Evolutionary conservation across 2,329 filamentous ascomycete species (phyloP), one percentile per base, ranked within the genome.

Genomic region (Calonectria fujianensis): DNA sequence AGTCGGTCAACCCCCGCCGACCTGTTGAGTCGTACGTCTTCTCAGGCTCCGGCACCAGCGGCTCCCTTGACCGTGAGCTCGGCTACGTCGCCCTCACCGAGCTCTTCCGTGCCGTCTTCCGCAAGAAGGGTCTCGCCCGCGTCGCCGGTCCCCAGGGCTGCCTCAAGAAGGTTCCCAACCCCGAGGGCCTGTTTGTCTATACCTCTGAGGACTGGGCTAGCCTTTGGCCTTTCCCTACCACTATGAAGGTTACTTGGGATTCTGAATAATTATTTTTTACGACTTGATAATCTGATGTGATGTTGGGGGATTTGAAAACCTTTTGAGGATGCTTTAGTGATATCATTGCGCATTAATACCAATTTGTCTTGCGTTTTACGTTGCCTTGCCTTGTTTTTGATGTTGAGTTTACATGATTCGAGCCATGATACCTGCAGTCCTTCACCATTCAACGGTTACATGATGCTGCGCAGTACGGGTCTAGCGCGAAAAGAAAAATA

Each of bases 41-140:
- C 82, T 92, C 93, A 77, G 91, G 91, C 16, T 86, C 89, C 0
- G 93, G 93, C 0, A 89, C 92, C 6, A 91, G 94, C 79, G 86
- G 89, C 3, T 92, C 90, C 74, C 86, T 95, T 0, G 93, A 93
- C 1, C 87, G 88, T 32, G 90, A 92, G 20, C 88, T 90, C 16
- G 91, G 89, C 81, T 88, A 92, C 75, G 87, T 91, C 2, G 93
- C 91, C 0, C 85, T 96, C 73, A 90, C 91, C 0, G 90, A 93
- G 76, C 93, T 95, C 87, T 90, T 95, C 83, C 90, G 93, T 63
- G 89, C 90, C 0, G 84, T 95, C 2, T 94, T 93, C 79, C 86
- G 88, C 73, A 86, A 91, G 78, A 88, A 90, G 77, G 92, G 91
- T 69, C 82, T 96, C 14, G 86, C 91, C 8, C 88, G 92, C 37